phyloP scores from a whole-genome alignment of 2,329 filamentous ascomycete species.

The Chrysoporthe puriensis region DNA sequence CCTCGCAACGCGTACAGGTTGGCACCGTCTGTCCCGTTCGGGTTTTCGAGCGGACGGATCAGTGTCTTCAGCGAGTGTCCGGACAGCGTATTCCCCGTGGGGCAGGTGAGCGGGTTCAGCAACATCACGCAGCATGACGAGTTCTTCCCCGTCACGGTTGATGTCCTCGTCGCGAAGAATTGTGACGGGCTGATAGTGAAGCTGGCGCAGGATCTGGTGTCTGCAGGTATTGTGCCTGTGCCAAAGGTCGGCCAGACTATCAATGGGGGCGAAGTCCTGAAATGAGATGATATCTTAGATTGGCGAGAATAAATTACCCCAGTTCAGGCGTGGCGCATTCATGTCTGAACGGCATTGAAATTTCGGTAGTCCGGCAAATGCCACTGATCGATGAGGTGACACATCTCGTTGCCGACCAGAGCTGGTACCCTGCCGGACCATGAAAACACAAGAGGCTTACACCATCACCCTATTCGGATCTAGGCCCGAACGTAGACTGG shows the following conservation, averaged over 20 bases:
- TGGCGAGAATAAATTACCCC: no score
- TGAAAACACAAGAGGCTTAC: no score
- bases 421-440: no score
- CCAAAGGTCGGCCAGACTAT: conserved; percentile 46
- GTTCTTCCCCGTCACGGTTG: conserved; percentile 59
- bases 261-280: conserved; percentile 34
- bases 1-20: conserved; percentile 42
- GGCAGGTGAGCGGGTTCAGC: conserved; percentile 42
- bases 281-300: no score
- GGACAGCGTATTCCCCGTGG: conserved; percentile 47
- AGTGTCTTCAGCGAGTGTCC: conserved; percentile 43
- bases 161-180: conserved; percentile 60
- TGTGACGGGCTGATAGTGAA: conserved; percentile 63
- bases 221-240: conserved; percentile 50
- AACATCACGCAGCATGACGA: conserved; percentile 51
- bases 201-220: conserved; percentile 55
- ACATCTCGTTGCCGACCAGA: no score
- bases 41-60: conserved; percentile 46
- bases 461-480: not conserved
- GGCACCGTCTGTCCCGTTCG: conserved; percentile 49
- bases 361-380: no score
- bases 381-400: not conserved
- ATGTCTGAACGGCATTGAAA: not conserved
- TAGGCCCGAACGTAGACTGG: not conserved
- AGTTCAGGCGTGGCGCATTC: not conserved